These are phyloP conservation scores for Telfairia occidentalis DNA, from an alignment of 331 rosid species.

Conservation along the genomic window DNA sequence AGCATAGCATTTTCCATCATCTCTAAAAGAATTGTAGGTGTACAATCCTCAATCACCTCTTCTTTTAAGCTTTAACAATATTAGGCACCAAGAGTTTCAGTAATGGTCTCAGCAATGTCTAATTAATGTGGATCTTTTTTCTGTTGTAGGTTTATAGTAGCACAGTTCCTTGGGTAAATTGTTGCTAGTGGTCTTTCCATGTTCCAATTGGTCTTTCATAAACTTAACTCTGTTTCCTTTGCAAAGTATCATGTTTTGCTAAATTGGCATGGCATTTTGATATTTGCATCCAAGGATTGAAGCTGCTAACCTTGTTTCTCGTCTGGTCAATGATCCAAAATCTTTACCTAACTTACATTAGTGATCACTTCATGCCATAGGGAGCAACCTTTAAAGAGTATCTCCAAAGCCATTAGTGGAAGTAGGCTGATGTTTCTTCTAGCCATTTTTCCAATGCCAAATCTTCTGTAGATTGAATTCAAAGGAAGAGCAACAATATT, in stretches of 20 bases:
- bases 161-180: background rate
- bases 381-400: background rate
- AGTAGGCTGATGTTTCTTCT: background rate
- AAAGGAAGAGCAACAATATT: background rate
- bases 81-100: background rate
- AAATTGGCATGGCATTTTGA: background rate
- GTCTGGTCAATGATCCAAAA: background rate
- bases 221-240: background rate
- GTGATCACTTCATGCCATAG: background rate
- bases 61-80: background rate
- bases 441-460: background rate
- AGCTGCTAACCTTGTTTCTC: background rate
- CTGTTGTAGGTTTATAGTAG: background rate
- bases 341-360: background rate
- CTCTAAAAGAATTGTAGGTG: background rate
- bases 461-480: background rate
- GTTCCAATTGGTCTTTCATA: background rate
- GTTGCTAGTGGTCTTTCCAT: background rate
- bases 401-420: background rate
- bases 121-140: background rate
- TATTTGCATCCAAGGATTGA: background rate
- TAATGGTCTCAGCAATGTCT: background rate
- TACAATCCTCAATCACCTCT: background rate
- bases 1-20: background rate
- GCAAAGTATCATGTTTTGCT: background rate